Evolutionary conservation across 495 filamentous ascomycete genomes (phyloP), one percentile per base, ranked within the genome.

Genomic region (Lasiosphaeriaceae sp.): DNA sequence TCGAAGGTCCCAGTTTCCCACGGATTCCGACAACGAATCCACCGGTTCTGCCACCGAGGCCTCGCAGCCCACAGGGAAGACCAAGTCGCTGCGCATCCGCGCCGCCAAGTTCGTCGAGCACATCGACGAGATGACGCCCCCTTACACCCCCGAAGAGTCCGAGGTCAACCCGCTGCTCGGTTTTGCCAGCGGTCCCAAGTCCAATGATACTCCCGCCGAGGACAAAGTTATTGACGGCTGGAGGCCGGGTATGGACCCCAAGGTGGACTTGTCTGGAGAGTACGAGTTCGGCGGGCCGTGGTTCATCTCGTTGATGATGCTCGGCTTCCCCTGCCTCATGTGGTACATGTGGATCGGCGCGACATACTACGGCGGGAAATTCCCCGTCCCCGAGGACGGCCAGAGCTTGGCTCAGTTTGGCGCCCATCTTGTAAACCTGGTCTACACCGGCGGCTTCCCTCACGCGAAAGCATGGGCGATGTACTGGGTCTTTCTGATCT

Each of bases 321-420:
- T 94, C 57, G 86, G 85, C 47, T 98, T 97, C 72, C 94, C 94
- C 12, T 35, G 88, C 44, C 78, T 98, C 59, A 98, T 98, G 94
- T 97, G 88, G 78, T 97, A 96, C 77, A 93, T 98, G 90, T 98
- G 93, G 93, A 86, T 96, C 68, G 94, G 94, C 26, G 89, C 92
- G 39, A 90, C 85, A 46, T 93, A 91, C 72, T 98, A 96, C 69
- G 76, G 90, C 72, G 91, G 91, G 58, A 84, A 88, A 59, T 78
- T 95, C 56, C 93, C 93, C 20, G 71, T 72, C 51, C 89, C 83
- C 24, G 73, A 73, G n/a, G 67, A 78, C 50, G 88, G 80, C 26
- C 80, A 97, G 76, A 83, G 74, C 66, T 78, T 80, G 53, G 54
- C 55, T 11, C 83, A 91, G 9, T 97, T 96, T 63, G 73, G 83